phyloP scores from a whole-genome alignment of 2,329 filamentous ascomycete genomes.

The Paraphaeosphaeria minitans region DNA sequence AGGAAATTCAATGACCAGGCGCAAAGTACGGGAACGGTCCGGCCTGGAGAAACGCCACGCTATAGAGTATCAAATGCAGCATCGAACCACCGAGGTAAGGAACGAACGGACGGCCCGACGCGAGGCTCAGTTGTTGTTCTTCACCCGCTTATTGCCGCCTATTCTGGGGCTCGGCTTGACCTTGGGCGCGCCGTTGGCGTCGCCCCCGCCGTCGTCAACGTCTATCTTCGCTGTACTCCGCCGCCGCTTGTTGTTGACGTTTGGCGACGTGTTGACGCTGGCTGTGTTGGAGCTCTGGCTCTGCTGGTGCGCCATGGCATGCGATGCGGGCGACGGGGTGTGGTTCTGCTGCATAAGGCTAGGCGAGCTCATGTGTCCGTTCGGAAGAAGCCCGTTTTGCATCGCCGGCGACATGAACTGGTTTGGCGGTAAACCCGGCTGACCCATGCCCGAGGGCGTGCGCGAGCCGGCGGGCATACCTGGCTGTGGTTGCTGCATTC shows the following conservation, averaged over 20 bases:
- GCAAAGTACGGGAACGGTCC: not conserved
- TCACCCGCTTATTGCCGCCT: constrained; percentile 46
- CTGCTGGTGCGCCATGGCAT: constrained; percentile 62
- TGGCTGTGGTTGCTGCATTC: constrained; percentile 33
- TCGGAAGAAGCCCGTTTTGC: constrained; percentile 57
- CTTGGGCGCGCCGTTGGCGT: constrained; percentile 48
- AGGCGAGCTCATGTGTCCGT: constrained; percentile 57
- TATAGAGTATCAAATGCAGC: constrained; percentile 25
- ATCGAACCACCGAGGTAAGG: not conserved
- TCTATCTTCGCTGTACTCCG: constrained; percentile 66
- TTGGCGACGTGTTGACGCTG: constrained; percentile 68
- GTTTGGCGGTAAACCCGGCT: constrained; percentile 34
- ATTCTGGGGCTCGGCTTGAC: constrained; percentile 58
- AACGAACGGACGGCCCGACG: not conserved
- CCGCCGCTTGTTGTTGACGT: constrained; percentile 63
- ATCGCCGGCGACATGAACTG: constrained; percentile 64
- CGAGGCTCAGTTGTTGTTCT: constrained; percentile 29
- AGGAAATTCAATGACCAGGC: constrained; percentile 2
- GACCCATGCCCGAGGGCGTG: constrained; percentile 39
- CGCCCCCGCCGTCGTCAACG: constrained; percentile 55
- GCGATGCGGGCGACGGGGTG: constrained; percentile 54
- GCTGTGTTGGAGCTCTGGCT: constrained; percentile 60
- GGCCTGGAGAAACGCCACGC: constrained; percentile 32
- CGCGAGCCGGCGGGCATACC: constrained; percentile 37
- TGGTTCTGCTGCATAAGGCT: constrained; percentile 48